These are phyloP conservation scores for Gryganskiella cystojenkinii DNA, from an alignment of 192 early-diverging fungal species.

Conservation along the genomic window DNA sequence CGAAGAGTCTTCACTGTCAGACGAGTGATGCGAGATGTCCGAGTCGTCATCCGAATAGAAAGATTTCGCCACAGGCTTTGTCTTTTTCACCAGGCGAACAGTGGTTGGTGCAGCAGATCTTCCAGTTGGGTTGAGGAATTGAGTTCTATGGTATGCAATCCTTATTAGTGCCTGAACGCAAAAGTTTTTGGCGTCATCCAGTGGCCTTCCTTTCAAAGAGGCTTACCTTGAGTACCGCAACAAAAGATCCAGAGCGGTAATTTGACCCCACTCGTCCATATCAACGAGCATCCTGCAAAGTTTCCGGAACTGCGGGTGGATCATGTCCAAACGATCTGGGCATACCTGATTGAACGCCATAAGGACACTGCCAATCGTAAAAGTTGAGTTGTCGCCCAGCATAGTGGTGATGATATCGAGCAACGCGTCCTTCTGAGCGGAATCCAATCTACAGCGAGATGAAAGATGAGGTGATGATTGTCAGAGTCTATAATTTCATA, in stretches of 20 bases:
- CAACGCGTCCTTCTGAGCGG: conserved; percentile 77
- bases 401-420: conserved; percentile 79
- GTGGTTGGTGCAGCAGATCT: not conserved
- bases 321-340: conserved; percentile 84
- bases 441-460: conserved; percentile 78
- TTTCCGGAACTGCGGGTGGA: conserved; percentile 91
- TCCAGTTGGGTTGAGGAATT: conserved; percentile 50
- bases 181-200: not conserved
- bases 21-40: conserved; percentile 49
- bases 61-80: conserved; percentile 43
- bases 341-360: conserved; percentile 90
- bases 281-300: conserved; percentile 87
- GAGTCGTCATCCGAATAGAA: conserved; percentile 69
- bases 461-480: conserved; percentile 8
- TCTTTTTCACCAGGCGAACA: conserved; percentile 36
- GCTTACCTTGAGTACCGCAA: conserved; percentile 78
- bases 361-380: conserved; percentile 89
- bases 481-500: no score
- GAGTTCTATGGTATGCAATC: conserved; percentile 19
- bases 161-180: not conserved
- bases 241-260: conserved; percentile 84
- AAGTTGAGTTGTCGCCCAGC: conserved; percentile 85
- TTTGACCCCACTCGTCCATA: conserved; percentile 97
- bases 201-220: not conserved
- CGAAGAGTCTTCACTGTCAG: conserved; percentile 22